Evolutionary conservation across 148 eudicot species (phyloP).

Genomic region (Spergularia marina): DNA sequence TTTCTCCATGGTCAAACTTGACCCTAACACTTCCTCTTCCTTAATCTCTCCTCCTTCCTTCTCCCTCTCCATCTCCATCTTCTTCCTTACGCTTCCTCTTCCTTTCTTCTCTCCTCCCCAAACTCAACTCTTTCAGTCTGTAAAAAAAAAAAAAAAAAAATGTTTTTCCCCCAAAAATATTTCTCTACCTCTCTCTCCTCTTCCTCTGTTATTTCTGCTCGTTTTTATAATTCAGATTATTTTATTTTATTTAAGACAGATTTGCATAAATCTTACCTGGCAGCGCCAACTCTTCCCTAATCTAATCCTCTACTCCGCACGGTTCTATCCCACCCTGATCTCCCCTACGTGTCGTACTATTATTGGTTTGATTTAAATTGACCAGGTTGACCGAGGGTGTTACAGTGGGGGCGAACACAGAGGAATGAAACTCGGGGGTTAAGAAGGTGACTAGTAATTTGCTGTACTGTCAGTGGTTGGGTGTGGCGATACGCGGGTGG

Average conservation of each 20-base stretch:
- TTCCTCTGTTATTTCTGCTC: not conserved
- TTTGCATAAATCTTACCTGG: conserved; percentile 34
- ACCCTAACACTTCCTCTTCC: conserved; percentile 74
- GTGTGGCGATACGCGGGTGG: not conserved
- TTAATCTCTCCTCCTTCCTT: conserved; percentile 23
- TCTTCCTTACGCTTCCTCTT: not conserved
- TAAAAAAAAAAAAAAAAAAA: conserved; percentile 1
- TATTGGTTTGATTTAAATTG: not conserved
- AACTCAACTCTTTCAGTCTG: not conserved
- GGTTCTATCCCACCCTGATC: not conserved
- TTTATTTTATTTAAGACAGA: conserved; percentile 14
- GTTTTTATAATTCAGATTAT: not conserved
- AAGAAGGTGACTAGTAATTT: conserved; percentile 7
- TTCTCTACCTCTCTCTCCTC: not conserved
- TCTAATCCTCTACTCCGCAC: not conserved
- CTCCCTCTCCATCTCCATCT: conserved; percentile 28
- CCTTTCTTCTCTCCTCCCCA: conserved; percentile 4
- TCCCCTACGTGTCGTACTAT: not conserved
- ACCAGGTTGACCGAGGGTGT: not conserved
- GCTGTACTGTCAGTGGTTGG: conserved; percentile 25
- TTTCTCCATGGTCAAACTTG: conserved; percentile 93
- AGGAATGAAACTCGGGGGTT: not conserved
- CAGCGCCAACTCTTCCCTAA: conserved; percentile 36
- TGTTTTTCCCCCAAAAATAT: not conserved
- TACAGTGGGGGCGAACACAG: not conserved